Conservation (phyloP, 2,329 filamentous ascomycete species). For the Talaromyces sp. region DNA sequence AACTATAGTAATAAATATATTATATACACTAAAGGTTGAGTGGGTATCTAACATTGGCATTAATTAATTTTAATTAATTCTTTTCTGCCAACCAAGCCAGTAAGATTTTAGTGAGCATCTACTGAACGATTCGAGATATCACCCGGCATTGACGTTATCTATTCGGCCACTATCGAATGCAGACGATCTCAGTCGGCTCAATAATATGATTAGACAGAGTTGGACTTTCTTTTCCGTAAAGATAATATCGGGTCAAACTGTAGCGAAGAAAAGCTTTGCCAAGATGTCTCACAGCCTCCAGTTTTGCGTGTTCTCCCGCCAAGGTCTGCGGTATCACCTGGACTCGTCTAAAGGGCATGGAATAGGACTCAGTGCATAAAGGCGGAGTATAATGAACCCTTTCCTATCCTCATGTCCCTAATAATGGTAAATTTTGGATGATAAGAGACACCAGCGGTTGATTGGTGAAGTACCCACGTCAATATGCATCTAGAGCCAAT, state of each 20-base stretch:
- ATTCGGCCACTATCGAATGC: not conserved
- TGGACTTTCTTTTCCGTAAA: not conserved
- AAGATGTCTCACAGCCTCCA: not conserved
- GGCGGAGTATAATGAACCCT: not conserved
- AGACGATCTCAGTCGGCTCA: not conserved
- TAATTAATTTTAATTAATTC: too few relatives aligned
- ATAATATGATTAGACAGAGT: not conserved
- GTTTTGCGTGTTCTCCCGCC: not conserved
- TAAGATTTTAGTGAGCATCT: too few relatives aligned
- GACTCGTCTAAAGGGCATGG: not conserved
- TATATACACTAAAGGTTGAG: too few relatives aligned
- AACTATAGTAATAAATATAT: too few relatives aligned
- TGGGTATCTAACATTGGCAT: too few relatives aligned
- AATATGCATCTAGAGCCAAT: not conserved
- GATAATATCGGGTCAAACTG: not conserved
- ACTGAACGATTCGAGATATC: too few relatives aligned
- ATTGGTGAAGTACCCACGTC: not conserved
- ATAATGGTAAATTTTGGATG: not conserved
- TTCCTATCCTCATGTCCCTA: not conserved
- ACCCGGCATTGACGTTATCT: too few relatives aligned
- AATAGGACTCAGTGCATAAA: not conserved
- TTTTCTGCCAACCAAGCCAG: too few relatives aligned
- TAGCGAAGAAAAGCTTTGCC: not conserved
- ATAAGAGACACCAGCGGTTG: not conserved
- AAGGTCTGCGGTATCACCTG: not conserved